Conservation (phyloP, 768 basidiomycete genomes). For the Pisolithus tinctorius region DNA sequence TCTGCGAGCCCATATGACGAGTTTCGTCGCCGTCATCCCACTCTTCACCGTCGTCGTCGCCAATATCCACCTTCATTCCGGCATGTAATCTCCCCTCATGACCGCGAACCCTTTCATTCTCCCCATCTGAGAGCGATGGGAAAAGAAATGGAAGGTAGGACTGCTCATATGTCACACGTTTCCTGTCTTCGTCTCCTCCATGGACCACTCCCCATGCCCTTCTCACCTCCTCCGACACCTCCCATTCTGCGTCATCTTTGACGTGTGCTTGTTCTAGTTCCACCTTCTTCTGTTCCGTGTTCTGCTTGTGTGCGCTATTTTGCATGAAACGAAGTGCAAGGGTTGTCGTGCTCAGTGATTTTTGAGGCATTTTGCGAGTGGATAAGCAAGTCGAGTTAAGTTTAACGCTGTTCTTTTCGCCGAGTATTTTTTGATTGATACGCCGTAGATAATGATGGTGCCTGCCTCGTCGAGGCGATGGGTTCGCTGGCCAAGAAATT, state of each 20-base stretch:
- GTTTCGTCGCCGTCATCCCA: neutral
- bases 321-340: constrained; percentile 69
- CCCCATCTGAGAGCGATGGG: constrained; percentile 27
- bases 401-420: too few relatives aligned
- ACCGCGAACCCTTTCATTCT: constrained; percentile 10
- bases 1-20: constrained; percentile 14
- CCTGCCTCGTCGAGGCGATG: neutral
- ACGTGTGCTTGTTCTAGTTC: constrained; percentile 48
- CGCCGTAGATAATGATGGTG: too few relatives aligned
- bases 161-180: constrained; percentile 43
- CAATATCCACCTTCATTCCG: neutral
- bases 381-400: neutral
- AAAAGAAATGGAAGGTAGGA: constrained; percentile 67
- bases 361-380: constrained; percentile 14
- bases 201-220: constrained; percentile 43
- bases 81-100: neutral
- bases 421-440: too few relatives aligned
- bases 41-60: constrained; percentile 1
- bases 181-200: constrained; percentile 21
- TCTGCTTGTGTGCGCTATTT: constrained; percentile 50
- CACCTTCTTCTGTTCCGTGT: constrained; percentile 27
- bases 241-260: constrained; percentile 62
- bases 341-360: constrained; percentile 57
- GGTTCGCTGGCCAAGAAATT: neutral
- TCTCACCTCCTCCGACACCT: constrained; percentile 44